Evolutionary conservation across 352 stramenopile species (phyloP).

Genomic region (Elongisporangium prolatum): DNA sequence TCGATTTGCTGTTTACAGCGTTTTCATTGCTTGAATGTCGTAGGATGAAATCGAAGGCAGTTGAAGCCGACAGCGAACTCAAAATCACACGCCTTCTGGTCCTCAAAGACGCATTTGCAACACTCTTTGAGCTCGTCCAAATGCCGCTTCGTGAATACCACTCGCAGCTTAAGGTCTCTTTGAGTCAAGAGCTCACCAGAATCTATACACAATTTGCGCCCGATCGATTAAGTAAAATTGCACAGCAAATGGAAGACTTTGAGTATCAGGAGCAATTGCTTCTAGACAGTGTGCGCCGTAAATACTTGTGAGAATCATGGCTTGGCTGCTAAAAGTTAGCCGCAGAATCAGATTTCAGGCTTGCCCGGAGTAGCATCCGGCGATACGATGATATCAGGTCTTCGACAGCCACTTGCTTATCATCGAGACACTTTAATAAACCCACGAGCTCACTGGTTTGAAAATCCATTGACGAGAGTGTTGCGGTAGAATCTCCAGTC

Average conservation of each 20-base stretch:
- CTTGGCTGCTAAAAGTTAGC: background rate
- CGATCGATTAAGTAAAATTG: conserved; percentile 48
- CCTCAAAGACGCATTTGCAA: conserved; percentile 17
- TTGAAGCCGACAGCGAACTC: background rate
- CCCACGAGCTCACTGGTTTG: background rate
- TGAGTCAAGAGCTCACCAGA: conserved; percentile 20
- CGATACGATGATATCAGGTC: background rate
- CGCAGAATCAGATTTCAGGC: background rate
- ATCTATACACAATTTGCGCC: conserved; percentile 47
- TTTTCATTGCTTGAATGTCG: conserved; percentile 16
- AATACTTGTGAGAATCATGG: conserved; percentile 23
- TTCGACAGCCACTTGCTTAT: background rate
- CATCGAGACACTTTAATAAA: background rate
- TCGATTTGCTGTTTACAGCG: conserved; percentile 29
- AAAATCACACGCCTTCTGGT: conserved; percentile 8
- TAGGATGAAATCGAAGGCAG: background rate
- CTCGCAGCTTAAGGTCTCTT: conserved; percentile 8
- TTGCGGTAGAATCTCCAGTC: background rate
- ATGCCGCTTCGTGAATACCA: conserved; percentile 27
- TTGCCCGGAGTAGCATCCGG: background rate
- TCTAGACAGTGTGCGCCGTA: conserved; percentile 31
- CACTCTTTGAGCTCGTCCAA: conserved; percentile 24
- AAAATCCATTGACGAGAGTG: background rate
- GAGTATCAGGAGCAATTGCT: conserved; percentile 40
- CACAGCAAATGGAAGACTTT: conserved; percentile 42